A percentile compares a stretch with the other conserved stretches of the same genome.
Evolutionary conservation across 805 yeast genomes (phyloP).

Genomic region (Saturnispora quitensis): DNA sequence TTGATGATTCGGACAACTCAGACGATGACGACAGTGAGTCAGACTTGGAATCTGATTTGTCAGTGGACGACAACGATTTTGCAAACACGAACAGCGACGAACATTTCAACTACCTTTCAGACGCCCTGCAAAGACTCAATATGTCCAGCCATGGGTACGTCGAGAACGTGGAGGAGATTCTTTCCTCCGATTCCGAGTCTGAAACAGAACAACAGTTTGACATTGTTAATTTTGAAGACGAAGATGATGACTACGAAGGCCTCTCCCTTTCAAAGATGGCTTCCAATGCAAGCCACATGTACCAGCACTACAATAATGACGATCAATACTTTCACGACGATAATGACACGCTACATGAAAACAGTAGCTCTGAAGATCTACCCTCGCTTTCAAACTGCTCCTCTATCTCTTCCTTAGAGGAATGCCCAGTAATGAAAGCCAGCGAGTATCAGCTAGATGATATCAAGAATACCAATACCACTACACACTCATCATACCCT

Average conservation of each 20-base stretch:
- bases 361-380: neutral
- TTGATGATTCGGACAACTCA: neutral
- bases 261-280: constrained; percentile 1
- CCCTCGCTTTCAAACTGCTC: constrained; percentile 6
- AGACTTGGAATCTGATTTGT: neutral
- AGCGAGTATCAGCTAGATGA: neutral
- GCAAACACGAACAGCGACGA: neutral
- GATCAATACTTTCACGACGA: neutral
- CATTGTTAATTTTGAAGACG: constrained; percentile 1
- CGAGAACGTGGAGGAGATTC: constrained; percentile 6
- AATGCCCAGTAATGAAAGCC: neutral
- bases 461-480: neutral
- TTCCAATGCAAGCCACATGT: neutral
- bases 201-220: neutral
- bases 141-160: neutral
- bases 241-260: constrained; percentile 3
- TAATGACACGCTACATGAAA: neutral
- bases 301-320: constrained; percentile 9
- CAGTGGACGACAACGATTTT: neutral
- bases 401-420: constrained; percentile 3
- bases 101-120: neutral
- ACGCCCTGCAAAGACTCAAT: constrained; percentile 1
- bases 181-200: constrained; percentile 3
- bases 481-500: neutral
- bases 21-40: neutral